These are phyloP conservation scores for Aureobasidium sp. DNA, from an alignment of 2,329 filamentous ascomycete genomes.

Conservation along the genomic window DNA sequence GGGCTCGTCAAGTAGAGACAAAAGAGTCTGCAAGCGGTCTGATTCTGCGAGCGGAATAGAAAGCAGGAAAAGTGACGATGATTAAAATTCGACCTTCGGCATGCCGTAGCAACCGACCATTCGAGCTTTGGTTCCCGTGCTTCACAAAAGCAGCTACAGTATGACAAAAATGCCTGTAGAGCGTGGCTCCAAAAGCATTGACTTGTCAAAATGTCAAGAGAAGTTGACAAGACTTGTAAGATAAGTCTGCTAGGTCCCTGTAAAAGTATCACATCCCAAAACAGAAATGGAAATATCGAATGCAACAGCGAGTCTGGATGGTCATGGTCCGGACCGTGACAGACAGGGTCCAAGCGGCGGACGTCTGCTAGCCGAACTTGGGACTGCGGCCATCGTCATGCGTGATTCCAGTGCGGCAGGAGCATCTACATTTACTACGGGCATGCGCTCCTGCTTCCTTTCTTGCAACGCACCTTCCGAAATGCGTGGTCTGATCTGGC, in stretches of 20 bases:
- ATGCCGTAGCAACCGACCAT: constrained; percentile 4
- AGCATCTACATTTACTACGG: not conserved
- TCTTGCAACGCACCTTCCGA: not conserved
- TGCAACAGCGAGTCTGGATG: not conserved
- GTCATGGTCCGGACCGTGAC: constrained; percentile 1
- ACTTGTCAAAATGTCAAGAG: too few relatives aligned
- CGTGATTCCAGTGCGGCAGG: not conserved
- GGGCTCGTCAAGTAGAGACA: not conserved
- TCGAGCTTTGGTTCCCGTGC: not conserved
- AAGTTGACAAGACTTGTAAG: too few relatives aligned
- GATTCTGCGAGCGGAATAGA: not conserved
- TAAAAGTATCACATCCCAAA: too few relatives aligned
- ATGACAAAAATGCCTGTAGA: too few relatives aligned
- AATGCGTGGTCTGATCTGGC: not conserved
- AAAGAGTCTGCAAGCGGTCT: not conserved
- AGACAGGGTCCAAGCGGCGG: not conserved
- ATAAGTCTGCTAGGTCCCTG: too few relatives aligned
- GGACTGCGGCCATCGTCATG: constrained; percentile 7
- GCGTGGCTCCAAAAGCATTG: too few relatives aligned
- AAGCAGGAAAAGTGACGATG: not conserved
- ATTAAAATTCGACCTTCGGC: not conserved
- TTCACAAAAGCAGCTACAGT: not conserved
- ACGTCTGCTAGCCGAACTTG: not conserved
- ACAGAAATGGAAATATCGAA: not conserved
- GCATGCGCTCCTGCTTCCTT: constrained; percentile 2